Base-by-base conservation (phyloP, 2,329 filamentous ascomycete species). In the Fusarium piperis region DNA sequence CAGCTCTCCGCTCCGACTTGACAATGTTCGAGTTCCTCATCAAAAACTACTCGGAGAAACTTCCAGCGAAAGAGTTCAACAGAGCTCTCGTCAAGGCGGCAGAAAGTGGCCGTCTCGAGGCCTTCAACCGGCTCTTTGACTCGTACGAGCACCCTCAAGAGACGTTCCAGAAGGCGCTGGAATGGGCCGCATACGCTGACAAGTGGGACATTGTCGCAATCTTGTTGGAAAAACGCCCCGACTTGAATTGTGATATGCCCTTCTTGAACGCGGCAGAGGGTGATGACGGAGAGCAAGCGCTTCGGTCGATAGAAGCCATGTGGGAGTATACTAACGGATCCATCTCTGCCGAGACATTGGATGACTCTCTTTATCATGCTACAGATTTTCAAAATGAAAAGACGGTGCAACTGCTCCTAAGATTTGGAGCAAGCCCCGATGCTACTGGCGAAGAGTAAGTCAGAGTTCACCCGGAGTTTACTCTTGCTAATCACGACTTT, bases 21-120 rank as follows among this genome's bases (percentile, higher is more conserved):
- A 76, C 81, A 3, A 83, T 84, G 78, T 82, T 84, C 39, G 79
- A 83, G 11, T 84, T 82, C 51, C 73, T 84, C 1, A 77, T 83
- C 15, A 70, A 81, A 11, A 77, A 80, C n/a, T 84, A 83, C 59
- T 77, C 80, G 0, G 78, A 81, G 11, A 81, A 80, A 56, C 67
- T 84, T 0, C 81, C 82, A 2, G 62, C 78, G 3, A 72, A 80
- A 33, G 83, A 84, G 58, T 84, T 80, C 39, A 80, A 79, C 48
- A 82, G 78, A 32, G 82, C 83, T 1, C 72, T 84, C 3, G 71
- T 83, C 23, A 79, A 76, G n/a, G 80, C 82, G 6, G 83, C 83
- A 4, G 77, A 76, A 12, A 75, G 77, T 2, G 82, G 82, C n/a
- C 77, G 81, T n/a, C 48, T 81, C 1, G 82, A 84, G 35, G 78